Percentiles rank a stretch among this genome's conserved stretches.
Conservation (phyloP, 192 early-diverging fungal genomes). For the Gigaspora rosea region DNA sequence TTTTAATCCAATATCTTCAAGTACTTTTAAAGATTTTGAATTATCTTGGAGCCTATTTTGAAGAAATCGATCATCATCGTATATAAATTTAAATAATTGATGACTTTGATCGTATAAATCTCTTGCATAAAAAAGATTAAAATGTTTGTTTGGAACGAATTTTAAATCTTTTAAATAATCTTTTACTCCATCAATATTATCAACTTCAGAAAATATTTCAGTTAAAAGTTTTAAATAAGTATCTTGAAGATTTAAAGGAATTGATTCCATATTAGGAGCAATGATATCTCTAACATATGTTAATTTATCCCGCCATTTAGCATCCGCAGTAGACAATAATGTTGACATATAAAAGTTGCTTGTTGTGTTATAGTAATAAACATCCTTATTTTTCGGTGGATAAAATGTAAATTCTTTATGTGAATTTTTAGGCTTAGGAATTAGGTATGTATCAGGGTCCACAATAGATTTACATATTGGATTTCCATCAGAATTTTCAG, state of each 20-base stretch:
- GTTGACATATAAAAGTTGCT: too few species aligned
- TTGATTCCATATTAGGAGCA: too few species aligned
- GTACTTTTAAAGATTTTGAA: too few species aligned
- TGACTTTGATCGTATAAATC: neutral
- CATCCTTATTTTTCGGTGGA: too few species aligned
- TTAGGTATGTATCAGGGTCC: neutral
- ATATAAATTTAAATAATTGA: neutral
- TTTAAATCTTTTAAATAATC: neutral
- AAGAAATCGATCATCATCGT: neutral
- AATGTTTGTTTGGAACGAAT: neutral
- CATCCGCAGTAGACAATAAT: too few species aligned
- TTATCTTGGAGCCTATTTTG: neutral
- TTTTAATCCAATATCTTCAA: too few species aligned
- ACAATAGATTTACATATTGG: too few species aligned
- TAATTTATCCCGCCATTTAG: too few species aligned
- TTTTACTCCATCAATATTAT: neutral
- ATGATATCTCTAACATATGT: too few species aligned
- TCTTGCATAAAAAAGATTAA: neutral
- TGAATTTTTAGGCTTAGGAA: neutral
- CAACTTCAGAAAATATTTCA: neutral
- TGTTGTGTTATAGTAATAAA: too few species aligned
- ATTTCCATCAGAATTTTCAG: neutral
- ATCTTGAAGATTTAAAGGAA: neutral
- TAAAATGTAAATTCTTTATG: neutral
- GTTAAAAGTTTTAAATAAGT: neutral